Conservation (phyloP, 768 basidiomycete genomes). For the Dendrothele bispora region DNA sequence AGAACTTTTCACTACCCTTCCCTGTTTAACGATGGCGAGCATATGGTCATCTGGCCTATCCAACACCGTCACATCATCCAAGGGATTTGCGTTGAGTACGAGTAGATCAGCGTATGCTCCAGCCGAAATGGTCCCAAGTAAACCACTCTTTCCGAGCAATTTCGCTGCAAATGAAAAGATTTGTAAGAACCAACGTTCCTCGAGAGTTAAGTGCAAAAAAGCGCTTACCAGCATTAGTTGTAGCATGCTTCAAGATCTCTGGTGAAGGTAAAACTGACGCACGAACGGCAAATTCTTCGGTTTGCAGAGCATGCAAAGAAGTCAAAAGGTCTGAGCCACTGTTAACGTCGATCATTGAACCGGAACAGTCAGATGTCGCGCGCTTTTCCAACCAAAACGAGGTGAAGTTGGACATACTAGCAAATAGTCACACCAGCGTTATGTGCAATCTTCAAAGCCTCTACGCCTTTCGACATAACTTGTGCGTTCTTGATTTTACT, state of each 20-base stretch:
- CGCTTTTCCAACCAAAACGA: not conserved
- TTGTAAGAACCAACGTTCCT: not conserved
- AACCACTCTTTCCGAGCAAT: slow-evolving; percentile 31
- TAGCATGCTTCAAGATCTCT: slow-evolving; percentile 39
- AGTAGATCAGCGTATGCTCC: slow-evolving; percentile 42
- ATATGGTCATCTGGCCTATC: slow-evolving; percentile 40
- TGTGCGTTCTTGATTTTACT: slow-evolving; percentile 38
- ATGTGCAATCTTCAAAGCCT: slow-evolving; percentile 40
- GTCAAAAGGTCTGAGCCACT: slow-evolving; percentile 29
- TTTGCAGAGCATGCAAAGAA: slow-evolving; percentile 47
- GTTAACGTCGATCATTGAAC: not conserved
- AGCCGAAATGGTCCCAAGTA: slow-evolving; percentile 32
- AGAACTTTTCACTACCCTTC: slow-evolving; percentile 25
- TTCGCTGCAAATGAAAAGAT: slow-evolving; percentile 19
- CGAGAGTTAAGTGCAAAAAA: not conserved
- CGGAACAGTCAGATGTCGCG: too few relatives aligned
- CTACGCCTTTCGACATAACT: slow-evolving; percentile 40
- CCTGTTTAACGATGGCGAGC: slow-evolving; percentile 35
- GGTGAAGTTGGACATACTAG: slow-evolving; percentile 26
- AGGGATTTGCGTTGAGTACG: slow-evolving; percentile 38
- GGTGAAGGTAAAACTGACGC: slow-evolving; percentile 30
- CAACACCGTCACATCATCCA: slow-evolving; percentile 40
- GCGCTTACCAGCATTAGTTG: slow-evolving; percentile 33
- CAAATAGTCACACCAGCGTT: slow-evolving; percentile 40
- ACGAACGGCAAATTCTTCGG: slow-evolving; percentile 40